Percentiles rank a stretch among this genome's conserved stretches.
phyloP scores from a whole-genome alignment of 1,139 yeast genomes.

The Sugiyamaella xylanicola region DNA sequence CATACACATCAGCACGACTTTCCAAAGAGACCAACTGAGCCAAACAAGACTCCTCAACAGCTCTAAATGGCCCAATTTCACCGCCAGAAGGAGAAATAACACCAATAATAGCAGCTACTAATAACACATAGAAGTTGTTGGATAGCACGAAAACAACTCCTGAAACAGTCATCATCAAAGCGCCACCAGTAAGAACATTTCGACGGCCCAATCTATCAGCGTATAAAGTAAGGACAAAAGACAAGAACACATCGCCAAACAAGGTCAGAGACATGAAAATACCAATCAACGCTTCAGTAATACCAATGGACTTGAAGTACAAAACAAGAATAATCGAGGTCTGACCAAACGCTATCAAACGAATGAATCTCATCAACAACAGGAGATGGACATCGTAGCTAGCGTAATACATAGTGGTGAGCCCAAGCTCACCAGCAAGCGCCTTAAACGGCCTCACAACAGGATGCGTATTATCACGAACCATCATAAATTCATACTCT shows the following conservation, averaged over 20 bases:
- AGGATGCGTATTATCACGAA: not conserved
- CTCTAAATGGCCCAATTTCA: constrained; percentile 84
- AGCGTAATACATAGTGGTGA: constrained; percentile 13
- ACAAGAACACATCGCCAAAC: constrained; percentile 69
- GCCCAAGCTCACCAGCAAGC: constrained; percentile 5
- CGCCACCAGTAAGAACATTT: constrained; percentile 59
- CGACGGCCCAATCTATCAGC: constrained; percentile 71
- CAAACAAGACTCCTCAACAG: constrained; percentile 76
- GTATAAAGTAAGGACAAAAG: constrained; percentile 70
- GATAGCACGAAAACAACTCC: constrained; percentile 60
- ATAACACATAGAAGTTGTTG: constrained; percentile 52
- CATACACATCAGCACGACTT: constrained; percentile 69
- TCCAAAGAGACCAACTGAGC: constrained; percentile 70
- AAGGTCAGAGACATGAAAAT: constrained; percentile 74
- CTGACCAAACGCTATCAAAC: constrained; percentile 71
- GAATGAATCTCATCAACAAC: constrained; percentile 64
- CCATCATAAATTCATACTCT: not conserved
- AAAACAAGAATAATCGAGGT: constrained; percentile 74
- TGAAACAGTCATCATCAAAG: constrained; percentile 64
- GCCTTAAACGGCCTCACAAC: constrained; percentile 7
- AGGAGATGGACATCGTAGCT: constrained; percentile 58
- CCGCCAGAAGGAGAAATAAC: constrained; percentile 81
- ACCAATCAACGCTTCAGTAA: constrained; percentile 62
- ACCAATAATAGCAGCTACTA: constrained; percentile 61
- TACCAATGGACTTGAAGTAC: constrained; percentile 55